A percentile compares a stretch with the other conserved stretches of the same genome.
Conservation (phyloP, 345 rosid genomes). For the Conringia planisiliqua region DNA sequence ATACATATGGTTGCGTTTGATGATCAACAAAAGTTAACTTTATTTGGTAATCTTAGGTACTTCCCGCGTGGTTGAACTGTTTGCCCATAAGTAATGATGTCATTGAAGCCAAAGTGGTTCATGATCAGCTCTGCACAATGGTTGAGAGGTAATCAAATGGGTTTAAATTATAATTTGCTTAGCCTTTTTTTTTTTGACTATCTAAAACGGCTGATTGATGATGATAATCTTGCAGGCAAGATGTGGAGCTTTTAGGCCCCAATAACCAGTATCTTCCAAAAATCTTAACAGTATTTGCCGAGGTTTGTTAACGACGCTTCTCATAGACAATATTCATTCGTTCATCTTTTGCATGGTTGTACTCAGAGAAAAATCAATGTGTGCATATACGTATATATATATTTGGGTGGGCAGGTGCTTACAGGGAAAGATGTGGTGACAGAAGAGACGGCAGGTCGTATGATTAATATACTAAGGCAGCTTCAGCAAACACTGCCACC, state of each 20-base stretch:
- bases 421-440: conserved; percentile 94
- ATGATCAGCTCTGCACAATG: conserved; percentile 94
- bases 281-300: conserved; percentile 84
- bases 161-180: not conserved
- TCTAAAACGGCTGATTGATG: conserved; percentile 1
- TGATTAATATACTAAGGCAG: conserved; percentile 81
- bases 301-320: conserved; percentile 46
- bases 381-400: not conserved
- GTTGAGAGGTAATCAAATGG: conserved; percentile 67
- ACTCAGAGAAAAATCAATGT: not conserved
- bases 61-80: conserved; percentile 99
- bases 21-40: not conserved
- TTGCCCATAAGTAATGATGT: conserved; percentile 88
- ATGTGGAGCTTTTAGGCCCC: conserved; percentile 77
- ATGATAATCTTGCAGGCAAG: conserved; percentile 62
- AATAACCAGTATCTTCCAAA: conserved; percentile 85
- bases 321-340: not conserved
- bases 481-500: conserved; percentile 95
- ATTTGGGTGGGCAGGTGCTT: conserved; percentile 50
- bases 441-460: conserved; percentile 73
- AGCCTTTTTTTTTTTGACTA: not conserved
- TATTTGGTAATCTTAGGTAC: conserved; percentile 44
- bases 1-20: not conserved
- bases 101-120: conserved; percentile 97
- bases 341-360: not conserved